These are phyloP conservation scores for Hypoxylon rubiginosum DNA, from an alignment of 2,329 filamentous ascomycete genomes.

Conservation along the genomic window DNA sequence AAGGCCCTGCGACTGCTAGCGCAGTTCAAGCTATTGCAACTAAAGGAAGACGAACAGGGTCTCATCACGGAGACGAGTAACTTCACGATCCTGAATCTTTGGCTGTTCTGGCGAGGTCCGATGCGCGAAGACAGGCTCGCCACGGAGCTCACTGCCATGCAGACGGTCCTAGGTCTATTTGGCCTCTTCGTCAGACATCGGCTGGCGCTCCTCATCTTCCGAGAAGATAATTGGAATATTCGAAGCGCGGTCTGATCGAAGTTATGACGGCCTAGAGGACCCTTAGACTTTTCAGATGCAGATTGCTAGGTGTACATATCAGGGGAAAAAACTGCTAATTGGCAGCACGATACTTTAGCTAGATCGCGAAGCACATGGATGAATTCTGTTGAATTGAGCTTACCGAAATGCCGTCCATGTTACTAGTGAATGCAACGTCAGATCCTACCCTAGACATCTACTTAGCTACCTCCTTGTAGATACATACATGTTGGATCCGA, in stretches of 20 bases:
- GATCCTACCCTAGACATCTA: too few species aligned
- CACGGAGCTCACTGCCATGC: constrained; percentile 82
- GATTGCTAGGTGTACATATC: constrained; percentile 3
- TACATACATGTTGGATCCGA: too few species aligned
- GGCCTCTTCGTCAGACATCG: constrained; percentile 89
- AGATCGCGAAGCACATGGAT: neutral
- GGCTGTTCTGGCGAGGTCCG: constrained; percentile 95
- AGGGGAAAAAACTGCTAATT: neutral
- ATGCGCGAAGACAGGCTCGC: constrained; percentile 88
- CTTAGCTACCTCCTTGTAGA: too few species aligned
- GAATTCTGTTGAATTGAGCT: neutral
- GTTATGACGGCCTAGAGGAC: constrained; percentile 8
- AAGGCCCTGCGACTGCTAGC: constrained; percentile 76
- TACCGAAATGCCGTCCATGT: neutral
- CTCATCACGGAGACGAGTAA: constrained; percentile 86
- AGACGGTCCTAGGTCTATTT: constrained; percentile 80
- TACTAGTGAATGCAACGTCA: neutral
- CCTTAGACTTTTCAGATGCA: constrained; percentile 2
- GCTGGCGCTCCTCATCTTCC: constrained; percentile 89
- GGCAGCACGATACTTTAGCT: neutral
- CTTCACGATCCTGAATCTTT: constrained; percentile 93
- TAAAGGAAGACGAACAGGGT: constrained; percentile 76
- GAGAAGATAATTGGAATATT: constrained; percentile 81
- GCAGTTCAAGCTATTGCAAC: constrained; percentile 74
- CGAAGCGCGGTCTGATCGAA: constrained; percentile 47